Evolutionary conservation across 2,329 filamentous ascomycete genomes (phyloP).

Genomic region (Fusarium sp.): DNA sequence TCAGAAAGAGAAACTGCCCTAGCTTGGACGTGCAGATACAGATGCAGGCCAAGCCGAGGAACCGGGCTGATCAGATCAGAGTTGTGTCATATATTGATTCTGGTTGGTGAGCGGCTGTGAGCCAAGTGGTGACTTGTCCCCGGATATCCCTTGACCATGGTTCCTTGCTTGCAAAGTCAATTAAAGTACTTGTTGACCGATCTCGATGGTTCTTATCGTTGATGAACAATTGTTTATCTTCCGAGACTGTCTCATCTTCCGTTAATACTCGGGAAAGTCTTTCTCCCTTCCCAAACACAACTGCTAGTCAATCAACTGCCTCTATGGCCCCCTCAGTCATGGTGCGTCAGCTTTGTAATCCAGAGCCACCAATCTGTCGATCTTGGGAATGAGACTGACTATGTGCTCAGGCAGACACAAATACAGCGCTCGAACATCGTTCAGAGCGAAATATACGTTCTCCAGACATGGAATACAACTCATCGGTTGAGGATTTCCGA

Average conservation of each 20-base stretch:
- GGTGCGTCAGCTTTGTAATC: constrained; percentile 22
- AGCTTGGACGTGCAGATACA: not conserved
- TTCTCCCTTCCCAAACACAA: not conserved
- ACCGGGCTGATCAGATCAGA: not conserved
- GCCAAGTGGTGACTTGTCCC: not conserved
- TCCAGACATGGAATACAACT: constrained; percentile 38
- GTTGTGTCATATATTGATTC: not conserved
- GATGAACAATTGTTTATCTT: not conserved
- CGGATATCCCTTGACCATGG: not conserved
- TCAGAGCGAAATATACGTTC: constrained; percentile 8
- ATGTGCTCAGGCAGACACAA: constrained; percentile 15
- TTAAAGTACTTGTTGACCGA: not conserved
- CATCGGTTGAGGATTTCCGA: constrained; percentile 37
- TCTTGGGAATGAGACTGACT: not conserved
- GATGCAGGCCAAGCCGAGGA: not conserved
- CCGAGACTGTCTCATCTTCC: not conserved
- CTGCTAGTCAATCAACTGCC: not conserved
- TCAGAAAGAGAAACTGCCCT: not conserved
- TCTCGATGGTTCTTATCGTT: not conserved
- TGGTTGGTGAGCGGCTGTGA: not conserved
- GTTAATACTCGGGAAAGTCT: not conserved
- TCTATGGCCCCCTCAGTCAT: constrained; percentile 23
- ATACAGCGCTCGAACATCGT: constrained; percentile 10
- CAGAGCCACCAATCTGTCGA: not conserved
- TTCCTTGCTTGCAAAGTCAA: not conserved